Evolutionary conservation across 176 grass and related monocot genomes (phyloP), one percentile per base, ranked within the genome.

Genomic region (Oryza longistaminata): DNA sequence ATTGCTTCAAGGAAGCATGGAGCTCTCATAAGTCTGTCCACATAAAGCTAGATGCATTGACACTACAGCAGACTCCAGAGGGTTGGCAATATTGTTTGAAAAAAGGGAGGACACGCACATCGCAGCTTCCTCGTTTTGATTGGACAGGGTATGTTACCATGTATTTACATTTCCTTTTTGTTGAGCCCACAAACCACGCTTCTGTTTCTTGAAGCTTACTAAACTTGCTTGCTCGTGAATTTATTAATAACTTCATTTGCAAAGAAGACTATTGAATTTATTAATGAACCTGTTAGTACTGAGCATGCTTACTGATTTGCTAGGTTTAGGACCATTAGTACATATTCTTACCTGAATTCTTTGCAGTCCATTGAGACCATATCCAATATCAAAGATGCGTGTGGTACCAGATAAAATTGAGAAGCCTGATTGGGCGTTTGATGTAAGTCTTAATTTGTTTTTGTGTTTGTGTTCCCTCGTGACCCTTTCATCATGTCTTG

Each of bases 1-100:
- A 99, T 73, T 96, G 93, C 80, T 96, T 99, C 67, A 94, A 82
- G 90, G 90, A 88, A 80, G 85, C 90, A 84, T 99, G 96, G 96
- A 89, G 88, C 77, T 83, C 87, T 73, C 96, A 99, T 68, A 99
- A 96, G 85, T 92, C 90, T 78, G 81, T 94, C 11, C 96, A 99
- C 70, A 85, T 75, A 50, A 96, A 94, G 73, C 49, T 82, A 71
- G 86, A 68, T 85, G 81, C 58, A 45, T 46, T 77, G 33, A 21
- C 77, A 86, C 83, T 90, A n/a, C 86, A 89, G 69, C 76, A 81
- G 68, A 82, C 83, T 75, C 80, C 75, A 87, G 88, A 90, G 50
- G 96, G 78, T 84, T 99, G 96, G 96, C 66, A 86, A 66, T 99
- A 96, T 93, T 99, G 90, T 90, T 61, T 92, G 61, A 92, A 66